phyloP scores from a whole-genome alignment of 306 rosid species.

The Lathyrus aphaca region DNA sequence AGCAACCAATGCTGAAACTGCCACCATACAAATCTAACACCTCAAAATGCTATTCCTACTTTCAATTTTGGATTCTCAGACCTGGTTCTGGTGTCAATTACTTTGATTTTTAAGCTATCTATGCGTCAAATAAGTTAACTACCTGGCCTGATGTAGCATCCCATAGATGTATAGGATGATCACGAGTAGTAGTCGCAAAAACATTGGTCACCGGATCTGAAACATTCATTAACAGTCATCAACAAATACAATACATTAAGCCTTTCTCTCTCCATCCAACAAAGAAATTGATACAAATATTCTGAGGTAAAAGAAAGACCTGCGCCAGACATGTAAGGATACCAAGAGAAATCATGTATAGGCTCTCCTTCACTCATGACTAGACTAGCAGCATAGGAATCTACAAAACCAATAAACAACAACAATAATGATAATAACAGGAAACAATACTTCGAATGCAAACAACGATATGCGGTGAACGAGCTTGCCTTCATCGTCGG shows the following conservation, averaged over 20 bases:
- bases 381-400: conserved; percentile 68
- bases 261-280: neutral
- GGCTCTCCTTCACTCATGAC: conserved; percentile 87
- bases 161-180: conserved; percentile 99
- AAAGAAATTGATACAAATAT: neutral
- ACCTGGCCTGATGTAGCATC: conserved; percentile 95
- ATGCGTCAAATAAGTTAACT: conserved; percentile 12
- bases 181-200: conserved; percentile 84
- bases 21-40: neutral
- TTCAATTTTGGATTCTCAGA: neutral
- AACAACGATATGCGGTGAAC: neutral
- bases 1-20: neutral
- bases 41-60: conserved; percentile 17
- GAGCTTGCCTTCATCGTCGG: conserved; percentile 53
- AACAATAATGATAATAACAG: conserved; percentile 30
- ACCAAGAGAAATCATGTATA: conserved; percentile 93
- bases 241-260: neutral
- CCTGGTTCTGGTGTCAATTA: neutral
- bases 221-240: conserved; percentile 34
- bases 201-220: conserved; percentile 84
- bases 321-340: conserved; percentile 94
- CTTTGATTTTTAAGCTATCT: neutral
- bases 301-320: conserved; percentile 47
- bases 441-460: neutral
- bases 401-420: conserved; percentile 47